Evolutionary conservation across 176 grass and related monocot genomes (phyloP).

Genomic region (Ananas comosus): DNA sequence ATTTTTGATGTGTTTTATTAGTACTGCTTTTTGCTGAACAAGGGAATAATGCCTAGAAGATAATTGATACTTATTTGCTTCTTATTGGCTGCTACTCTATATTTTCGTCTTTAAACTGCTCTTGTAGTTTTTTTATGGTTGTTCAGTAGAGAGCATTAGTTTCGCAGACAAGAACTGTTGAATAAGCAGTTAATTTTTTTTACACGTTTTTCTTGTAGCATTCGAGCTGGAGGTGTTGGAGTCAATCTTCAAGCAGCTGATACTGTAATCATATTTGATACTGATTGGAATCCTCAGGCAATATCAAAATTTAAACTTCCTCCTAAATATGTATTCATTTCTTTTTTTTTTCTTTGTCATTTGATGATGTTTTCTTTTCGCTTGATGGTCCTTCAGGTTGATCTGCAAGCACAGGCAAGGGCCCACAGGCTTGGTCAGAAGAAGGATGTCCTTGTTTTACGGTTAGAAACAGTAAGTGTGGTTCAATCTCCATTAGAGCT

Average conservation of each 20-base stretch:
- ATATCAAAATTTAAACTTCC: conserved; percentile 20
- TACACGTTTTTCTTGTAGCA: conserved; percentile 41
- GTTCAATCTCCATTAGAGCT: conserved; percentile 6
- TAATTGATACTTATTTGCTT: not conserved
- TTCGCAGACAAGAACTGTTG: not conserved
- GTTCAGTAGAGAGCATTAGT: not conserved
- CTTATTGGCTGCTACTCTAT: not conserved
- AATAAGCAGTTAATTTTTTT: not conserved
- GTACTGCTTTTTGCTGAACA: not conserved
- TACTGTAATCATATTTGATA: conserved; percentile 99
- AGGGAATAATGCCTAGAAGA: not conserved
- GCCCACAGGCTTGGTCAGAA: conserved; percentile 99
- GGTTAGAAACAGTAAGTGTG: conserved; percentile 80
- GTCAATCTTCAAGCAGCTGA: conserved; percentile 99
- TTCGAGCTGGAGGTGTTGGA: conserved; percentile 95
- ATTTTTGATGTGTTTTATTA: conserved; percentile 4
- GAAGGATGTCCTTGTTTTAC: conserved; percentile 98
- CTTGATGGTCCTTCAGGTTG: conserved; percentile 54
- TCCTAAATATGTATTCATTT: not conserved
- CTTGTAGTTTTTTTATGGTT: not conserved
- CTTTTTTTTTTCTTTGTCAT: not conserved
- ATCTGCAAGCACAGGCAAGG: conserved; percentile 97
- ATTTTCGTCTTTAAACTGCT: not conserved
- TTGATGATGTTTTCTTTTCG: no score
- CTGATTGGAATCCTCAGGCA: conserved; percentile 99